Evolutionary conservation across 2,329 filamentous ascomycete genomes (phyloP).

Genomic region (Tolypocladium guangdongense): DNA sequence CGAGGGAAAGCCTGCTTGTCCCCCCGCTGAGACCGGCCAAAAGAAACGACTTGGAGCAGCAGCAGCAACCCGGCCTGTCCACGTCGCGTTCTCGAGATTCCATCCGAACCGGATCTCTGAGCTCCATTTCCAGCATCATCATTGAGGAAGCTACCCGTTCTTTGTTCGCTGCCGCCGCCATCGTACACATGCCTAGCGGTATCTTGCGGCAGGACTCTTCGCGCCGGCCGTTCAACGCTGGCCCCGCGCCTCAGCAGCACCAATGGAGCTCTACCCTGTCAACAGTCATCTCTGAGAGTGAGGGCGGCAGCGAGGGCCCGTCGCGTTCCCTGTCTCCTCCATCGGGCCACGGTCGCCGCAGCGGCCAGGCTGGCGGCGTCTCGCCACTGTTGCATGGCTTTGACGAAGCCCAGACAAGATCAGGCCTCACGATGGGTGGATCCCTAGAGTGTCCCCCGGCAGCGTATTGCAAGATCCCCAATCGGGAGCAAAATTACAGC

Average conservation of each 20-base stretch:
- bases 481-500: conserved; percentile 22
- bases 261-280: conserved; percentile 56
- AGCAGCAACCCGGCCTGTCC: conserved; percentile 37
- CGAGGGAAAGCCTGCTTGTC: conserved; percentile 50
- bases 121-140: conserved; percentile 44
- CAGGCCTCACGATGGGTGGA: conserved; percentile 14
- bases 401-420: conserved; percentile 24
- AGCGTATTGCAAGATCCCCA: conserved; percentile 27
- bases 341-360: conserved; percentile 35
- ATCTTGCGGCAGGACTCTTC: background rate
- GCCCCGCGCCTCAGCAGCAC: conserved; percentile 24
- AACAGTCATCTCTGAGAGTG: conserved; percentile 52
- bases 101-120: conserved; percentile 40
- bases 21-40: conserved; percentile 40
- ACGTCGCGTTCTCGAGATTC: conserved; percentile 42
- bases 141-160: conserved; percentile 33
- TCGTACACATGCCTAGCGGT: conserved; percentile 9
- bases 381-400: conserved; percentile 39
- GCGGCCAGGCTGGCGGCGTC: conserved; percentile 45
- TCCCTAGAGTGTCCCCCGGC: conserved; percentile 26
- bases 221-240: background rate
- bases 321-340: conserved; percentile 36
- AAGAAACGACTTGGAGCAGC: conserved; percentile 35
- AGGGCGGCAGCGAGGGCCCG: conserved; percentile 37
- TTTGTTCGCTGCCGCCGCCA: conserved; percentile 17